Conservation (phyloP, 1,284 basidiomycete species). For the Grifola frondosa region DNA sequence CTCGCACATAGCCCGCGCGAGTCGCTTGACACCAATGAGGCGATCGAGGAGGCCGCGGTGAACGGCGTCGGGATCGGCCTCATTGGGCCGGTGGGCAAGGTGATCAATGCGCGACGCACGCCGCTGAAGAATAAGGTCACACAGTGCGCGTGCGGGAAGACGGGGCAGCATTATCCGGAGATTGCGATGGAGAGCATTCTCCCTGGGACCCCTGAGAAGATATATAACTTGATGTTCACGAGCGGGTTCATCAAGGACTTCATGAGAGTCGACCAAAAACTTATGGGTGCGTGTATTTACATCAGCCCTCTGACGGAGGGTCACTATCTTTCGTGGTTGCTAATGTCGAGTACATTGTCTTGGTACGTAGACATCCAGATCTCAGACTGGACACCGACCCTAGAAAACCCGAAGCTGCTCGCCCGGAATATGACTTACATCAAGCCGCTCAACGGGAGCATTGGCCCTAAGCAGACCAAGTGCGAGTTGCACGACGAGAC, state of each 20-base stretch:
- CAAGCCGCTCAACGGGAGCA: constrained; percentile 84
- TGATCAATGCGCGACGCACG: constrained; percentile 11
- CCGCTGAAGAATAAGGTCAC: constrained; percentile 52
- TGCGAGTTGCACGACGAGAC: constrained; percentile 91
- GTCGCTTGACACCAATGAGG: constrained; percentile 24
- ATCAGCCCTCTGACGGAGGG: background rate
- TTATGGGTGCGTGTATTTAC: constrained; percentile 65
- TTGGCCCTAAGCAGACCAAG: constrained; percentile 94
- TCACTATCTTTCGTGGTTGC: background rate
- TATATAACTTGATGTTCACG: constrained; percentile 95
- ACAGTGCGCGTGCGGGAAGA: constrained; percentile 72
- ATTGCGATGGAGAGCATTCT: constrained; percentile 76
- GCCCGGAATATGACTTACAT: constrained; percentile 92
- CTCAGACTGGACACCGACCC: constrained; percentile 82
- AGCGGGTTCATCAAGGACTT: constrained; percentile 97
- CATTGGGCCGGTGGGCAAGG: constrained; percentile 7
- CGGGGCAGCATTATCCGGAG: constrained; percentile 74
- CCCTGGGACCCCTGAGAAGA: constrained; percentile 90
- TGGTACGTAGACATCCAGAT: constrained; percentile 83
- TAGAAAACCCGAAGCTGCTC: constrained; percentile 68
- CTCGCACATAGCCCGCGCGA: constrained; percentile 21
- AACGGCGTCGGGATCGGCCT: constrained; percentile 7
- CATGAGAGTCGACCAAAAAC: constrained; percentile 84
- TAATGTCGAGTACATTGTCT: background rate
- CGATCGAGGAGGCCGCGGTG: constrained; percentile 8